These are phyloP conservation scores for Sonneratia alba DNA, from an alignment of 345 rosid species.

Conservation along the genomic window DNA sequence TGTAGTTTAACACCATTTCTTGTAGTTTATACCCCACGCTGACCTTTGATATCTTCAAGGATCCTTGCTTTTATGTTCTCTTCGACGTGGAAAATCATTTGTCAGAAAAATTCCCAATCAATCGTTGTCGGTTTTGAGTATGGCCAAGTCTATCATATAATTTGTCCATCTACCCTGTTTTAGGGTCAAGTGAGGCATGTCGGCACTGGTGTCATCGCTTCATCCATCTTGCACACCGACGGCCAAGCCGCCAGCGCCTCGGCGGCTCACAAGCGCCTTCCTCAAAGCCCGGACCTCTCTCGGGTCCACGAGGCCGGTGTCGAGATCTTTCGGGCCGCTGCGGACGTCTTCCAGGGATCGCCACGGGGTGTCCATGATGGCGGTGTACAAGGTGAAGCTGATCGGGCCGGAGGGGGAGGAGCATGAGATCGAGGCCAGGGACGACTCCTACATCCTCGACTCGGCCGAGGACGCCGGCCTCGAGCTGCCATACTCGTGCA, in stretches of 20 bases:
- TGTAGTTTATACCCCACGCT: slow-evolving; percentile 6
- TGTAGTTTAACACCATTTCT: slow-evolving; percentile 15
- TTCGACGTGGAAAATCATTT: too few species aligned
- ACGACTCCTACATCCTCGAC: slow-evolving; percentile 60
- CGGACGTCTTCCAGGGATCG: slow-evolving; percentile 29
- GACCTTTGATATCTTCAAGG: too few species aligned
- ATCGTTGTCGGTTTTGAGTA: too few species aligned
- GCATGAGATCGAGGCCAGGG: slow-evolving; percentile 51
- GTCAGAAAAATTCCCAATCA: too few species aligned
- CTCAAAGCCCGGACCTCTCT: slow-evolving; percentile 22
- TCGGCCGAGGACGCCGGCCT: slow-evolving; percentile 72
- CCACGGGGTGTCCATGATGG: slow-evolving; percentile 52
- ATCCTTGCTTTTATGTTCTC: too few species aligned
- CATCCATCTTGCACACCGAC: slow-evolving; percentile 23
- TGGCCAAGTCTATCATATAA: too few species aligned
- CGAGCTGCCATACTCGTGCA: slow-evolving; percentile 82
- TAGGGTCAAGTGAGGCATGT: slow-evolving; percentile 20
- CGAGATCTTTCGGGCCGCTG: slow-evolving; percentile 44
- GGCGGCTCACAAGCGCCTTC: slow-evolving; percentile 19
- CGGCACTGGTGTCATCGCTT: slow-evolving; percentile 28
- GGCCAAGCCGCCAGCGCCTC: background rate
- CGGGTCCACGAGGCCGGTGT: slow-evolving; percentile 36
- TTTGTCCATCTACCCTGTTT: too few species aligned
- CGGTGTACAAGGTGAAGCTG: slow-evolving; percentile 63
- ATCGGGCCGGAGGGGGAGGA: slow-evolving; percentile 57